Conservation (phyloP, 805 yeast species). For the Blastobotrys terrestris region DNA sequence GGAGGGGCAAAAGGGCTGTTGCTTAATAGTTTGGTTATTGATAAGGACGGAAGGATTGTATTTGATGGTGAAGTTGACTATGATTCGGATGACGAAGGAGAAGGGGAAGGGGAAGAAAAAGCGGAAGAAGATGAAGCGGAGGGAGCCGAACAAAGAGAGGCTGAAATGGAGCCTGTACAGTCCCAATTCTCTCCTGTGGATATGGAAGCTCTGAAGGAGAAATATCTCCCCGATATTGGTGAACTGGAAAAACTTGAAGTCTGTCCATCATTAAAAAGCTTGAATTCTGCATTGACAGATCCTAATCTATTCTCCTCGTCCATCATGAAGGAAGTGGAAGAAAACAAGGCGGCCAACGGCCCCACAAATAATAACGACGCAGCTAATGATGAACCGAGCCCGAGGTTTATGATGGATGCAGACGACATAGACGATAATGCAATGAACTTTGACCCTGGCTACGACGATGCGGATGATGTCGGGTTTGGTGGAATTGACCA, state of each 20-base stretch:
- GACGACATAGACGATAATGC: slow-evolving; percentile 15
- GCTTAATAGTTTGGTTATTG: slow-evolving; percentile 46
- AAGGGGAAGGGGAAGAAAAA: slow-evolving; percentile 34
- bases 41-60: slow-evolving; percentile 54
- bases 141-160: slow-evolving; percentile 12
- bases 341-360: not conserved
- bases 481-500: not conserved
- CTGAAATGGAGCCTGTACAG: slow-evolving; percentile 1
- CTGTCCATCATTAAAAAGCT: slow-evolving; percentile 66
- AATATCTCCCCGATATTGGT: slow-evolving; percentile 23
- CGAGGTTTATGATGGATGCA: not conserved
- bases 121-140: slow-evolving; percentile 28
- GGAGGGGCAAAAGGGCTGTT: slow-evolving; percentile 37
- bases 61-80: slow-evolving; percentile 54
- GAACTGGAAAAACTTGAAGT: slow-evolving; percentile 30
- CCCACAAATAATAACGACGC: not conserved
- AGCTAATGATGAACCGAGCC: not conserved
- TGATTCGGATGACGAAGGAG: slow-evolving; percentile 13
- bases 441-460: not conserved
- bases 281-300: slow-evolving; percentile 48
- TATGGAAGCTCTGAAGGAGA: slow-evolving; percentile 17
- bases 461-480: slow-evolving; percentile 16
- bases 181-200: slow-evolving; percentile 18
- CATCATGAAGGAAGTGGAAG: slow-evolving; percentile 7
- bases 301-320: slow-evolving; percentile 15